phyloP scores from a whole-genome alignment of 2,329 filamentous ascomycete species.

The Domatiomyces globalis region DNA sequence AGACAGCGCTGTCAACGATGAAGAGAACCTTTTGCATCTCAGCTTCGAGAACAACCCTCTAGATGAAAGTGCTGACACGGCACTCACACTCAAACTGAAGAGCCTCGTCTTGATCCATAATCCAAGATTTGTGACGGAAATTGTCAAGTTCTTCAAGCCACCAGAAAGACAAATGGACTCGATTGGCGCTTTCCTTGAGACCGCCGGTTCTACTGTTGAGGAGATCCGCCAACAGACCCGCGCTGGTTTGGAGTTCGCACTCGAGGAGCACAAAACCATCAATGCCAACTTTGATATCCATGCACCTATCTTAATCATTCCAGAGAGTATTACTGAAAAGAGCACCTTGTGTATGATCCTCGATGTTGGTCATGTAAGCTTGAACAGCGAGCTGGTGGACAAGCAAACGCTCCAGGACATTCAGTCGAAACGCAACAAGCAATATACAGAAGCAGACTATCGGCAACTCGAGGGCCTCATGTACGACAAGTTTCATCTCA shows the following conservation, averaged over 20 bases:
- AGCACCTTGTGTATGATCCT: conserved; percentile 80
- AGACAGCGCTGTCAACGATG: conserved; percentile 27
- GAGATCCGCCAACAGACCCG: conserved; percentile 88
- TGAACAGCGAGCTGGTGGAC: conserved; percentile 87
- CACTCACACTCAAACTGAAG: conserved; percentile 78
- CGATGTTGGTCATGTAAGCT: conserved; percentile 88
- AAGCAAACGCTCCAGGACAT: conserved; percentile 79
- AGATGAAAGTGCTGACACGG: conserved; percentile 80
- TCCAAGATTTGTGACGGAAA: conserved; percentile 76
- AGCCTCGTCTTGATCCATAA: conserved; percentile 98
- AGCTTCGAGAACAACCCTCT: conserved; percentile 91
- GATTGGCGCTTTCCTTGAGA: conserved; percentile 88
- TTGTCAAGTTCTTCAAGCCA: conserved; percentile 90
- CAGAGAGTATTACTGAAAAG: conserved; percentile 72
- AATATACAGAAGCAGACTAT: conserved; percentile 80
- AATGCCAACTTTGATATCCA: conserved; percentile 93
- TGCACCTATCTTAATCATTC: conserved; percentile 89
- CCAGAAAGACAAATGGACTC: conserved; percentile 98
- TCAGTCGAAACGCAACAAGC: conserved; percentile 74
- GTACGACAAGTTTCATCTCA: conserved; percentile 94
- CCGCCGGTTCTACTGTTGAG: conserved; percentile 87
- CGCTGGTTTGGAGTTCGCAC: conserved; percentile 85
- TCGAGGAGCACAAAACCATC: conserved; percentile 96
- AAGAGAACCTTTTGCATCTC: conserved; percentile 74
- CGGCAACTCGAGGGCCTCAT: conserved; percentile 78